Evolutionary conservation across 78 protist species (phyloP).

Genomic region (Paratrimastix pyriformis): DNA sequence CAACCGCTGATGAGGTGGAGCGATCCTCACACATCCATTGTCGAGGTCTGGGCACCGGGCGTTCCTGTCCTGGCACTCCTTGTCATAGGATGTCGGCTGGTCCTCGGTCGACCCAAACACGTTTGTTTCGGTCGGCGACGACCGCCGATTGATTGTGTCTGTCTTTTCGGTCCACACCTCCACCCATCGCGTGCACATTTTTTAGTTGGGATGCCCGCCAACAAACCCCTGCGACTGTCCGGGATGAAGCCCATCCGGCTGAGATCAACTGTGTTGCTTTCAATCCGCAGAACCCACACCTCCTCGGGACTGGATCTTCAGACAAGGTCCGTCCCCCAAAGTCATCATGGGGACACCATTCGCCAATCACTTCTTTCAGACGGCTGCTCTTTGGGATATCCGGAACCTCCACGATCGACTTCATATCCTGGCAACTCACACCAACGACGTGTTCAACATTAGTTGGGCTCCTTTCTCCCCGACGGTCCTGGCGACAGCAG

Average conservation of each 20-base stretch:
- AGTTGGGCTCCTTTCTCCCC: neutral
- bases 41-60: too few species aligned
- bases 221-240: neutral
- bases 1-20: neutral
- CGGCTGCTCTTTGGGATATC: constrained; percentile 84
- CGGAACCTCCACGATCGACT: constrained; percentile 56
- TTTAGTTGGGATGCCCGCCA: too few species aligned
- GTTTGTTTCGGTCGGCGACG: constrained; percentile 84
- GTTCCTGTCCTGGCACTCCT: too few species aligned
- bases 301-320: constrained; percentile 72
- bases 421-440: neutral
- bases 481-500: neutral
- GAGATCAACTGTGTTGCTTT: constrained; percentile 77
- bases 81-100: constrained; percentile 77
- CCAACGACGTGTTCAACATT: neutral
- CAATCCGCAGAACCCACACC: constrained; percentile 67
- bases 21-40: too few species aligned
- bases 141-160: constrained; percentile 46
- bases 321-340: constrained; percentile 47
- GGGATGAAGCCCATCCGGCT: constrained; percentile 50
- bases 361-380: neutral
- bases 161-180: too few species aligned
- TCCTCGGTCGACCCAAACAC: constrained; percentile 40
- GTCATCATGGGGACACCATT: neutral
- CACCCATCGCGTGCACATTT: too few species aligned